A percentile compares a stretch with the other conserved stretches of the same genome.
These are phyloP conservation scores for Polyplosphaeria fusca DNA, from an alignment of 495 filamentous ascomycete species.

Conservation along the genomic window DNA sequence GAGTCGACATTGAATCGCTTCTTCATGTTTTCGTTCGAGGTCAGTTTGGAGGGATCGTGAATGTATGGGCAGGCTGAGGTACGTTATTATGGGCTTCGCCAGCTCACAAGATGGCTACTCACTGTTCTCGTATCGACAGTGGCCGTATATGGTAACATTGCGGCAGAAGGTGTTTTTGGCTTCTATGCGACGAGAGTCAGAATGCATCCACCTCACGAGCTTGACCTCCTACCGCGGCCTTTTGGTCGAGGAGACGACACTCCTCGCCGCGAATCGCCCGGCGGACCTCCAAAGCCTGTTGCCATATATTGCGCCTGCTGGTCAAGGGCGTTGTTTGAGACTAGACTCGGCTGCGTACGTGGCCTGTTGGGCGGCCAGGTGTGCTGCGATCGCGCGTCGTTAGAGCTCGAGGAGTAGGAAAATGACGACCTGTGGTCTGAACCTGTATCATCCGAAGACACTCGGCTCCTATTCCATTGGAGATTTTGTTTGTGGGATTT, in stretches of 20 bases:
- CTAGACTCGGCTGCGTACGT: background rate
- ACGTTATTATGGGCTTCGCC: background rate
- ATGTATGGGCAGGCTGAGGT: slow-evolving; percentile 77
- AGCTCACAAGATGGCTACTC: slow-evolving; percentile 13
- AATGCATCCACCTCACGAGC: background rate
- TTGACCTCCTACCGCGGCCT: slow-evolving; percentile 55
- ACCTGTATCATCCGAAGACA: slow-evolving; percentile 20
- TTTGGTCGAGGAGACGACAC: slow-evolving; percentile 59
- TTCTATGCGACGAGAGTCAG: slow-evolving; percentile 21
- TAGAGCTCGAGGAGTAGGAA: slow-evolving; percentile 9
- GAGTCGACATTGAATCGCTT: slow-evolving; percentile 93
- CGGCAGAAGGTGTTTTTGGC: slow-evolving; percentile 85
- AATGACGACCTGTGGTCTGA: slow-evolving; percentile 10
- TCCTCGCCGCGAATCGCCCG: slow-evolving; percentile 36
- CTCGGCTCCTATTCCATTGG: slow-evolving; percentile 16
- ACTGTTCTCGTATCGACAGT: slow-evolving; percentile 80
- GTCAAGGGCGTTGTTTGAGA: slow-evolving; percentile 1
- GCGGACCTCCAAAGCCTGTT: slow-evolving; percentile 28
- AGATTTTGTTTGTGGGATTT: slow-evolving; percentile 4
- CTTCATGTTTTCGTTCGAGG: slow-evolving; percentile 53
- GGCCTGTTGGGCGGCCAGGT: background rate
- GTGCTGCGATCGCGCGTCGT: background rate
- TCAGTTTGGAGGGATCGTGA: slow-evolving; percentile 68
- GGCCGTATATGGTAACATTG: slow-evolving; percentile 90
- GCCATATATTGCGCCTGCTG: slow-evolving; percentile 28